These are phyloP conservation scores for Calocybe gangraenosa DNA, from an alignment of 768 basidiomycete species.

Conservation along the genomic window DNA sequence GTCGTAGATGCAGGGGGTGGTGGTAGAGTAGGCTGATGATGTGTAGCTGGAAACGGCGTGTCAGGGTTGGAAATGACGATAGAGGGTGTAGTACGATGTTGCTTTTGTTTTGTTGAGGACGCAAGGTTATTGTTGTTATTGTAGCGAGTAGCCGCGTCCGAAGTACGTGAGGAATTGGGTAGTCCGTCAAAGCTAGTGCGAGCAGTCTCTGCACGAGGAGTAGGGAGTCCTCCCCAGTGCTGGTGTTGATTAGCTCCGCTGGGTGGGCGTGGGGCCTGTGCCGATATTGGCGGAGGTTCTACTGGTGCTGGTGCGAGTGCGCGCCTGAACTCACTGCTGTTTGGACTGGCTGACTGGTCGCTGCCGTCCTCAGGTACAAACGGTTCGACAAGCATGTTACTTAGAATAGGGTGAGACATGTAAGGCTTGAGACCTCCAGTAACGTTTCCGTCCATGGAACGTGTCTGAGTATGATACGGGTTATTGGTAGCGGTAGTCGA, in stretches of 20 bases:
- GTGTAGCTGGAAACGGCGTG: neutral
- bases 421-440: slow-evolving; percentile 29
- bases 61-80: neutral
- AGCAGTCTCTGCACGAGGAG: neutral
- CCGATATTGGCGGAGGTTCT: neutral
- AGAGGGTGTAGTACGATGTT: neutral
- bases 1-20: neutral
- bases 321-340: slow-evolving; percentile 7
- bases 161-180: neutral
- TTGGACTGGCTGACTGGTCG: slow-evolving; percentile 10
- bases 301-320: neutral
- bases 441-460: slow-evolving; percentile 4
- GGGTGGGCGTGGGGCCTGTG: neutral
- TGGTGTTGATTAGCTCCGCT: neutral
- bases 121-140: neutral
- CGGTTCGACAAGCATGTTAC: slow-evolving; percentile 16
- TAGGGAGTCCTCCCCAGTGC: neutral
- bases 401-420: slow-evolving; percentile 42
- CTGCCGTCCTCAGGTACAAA: slow-evolving; percentile 17
- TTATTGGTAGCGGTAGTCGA: neutral
- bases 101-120: neutral
- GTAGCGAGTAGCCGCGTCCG: neutral
- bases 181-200: neutral
- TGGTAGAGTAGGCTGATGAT: neutral
- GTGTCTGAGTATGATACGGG: slow-evolving; percentile 14